phyloP scores from a whole-genome alignment of 2,329 filamentous ascomycete genomes.

The Nemania diffusa region DNA sequence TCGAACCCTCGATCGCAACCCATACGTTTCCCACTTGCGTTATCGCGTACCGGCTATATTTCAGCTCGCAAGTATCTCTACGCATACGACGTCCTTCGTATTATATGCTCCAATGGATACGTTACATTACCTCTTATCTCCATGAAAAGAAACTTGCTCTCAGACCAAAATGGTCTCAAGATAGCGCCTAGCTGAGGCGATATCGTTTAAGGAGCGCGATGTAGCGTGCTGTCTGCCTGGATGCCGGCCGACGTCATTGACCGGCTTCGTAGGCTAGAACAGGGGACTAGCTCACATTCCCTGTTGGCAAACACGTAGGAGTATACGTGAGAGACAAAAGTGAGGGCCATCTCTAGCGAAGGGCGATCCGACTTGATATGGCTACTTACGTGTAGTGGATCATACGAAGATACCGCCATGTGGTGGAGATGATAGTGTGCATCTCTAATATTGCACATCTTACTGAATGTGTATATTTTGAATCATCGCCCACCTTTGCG shows the following conservation, averaged over 20 bases:
- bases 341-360: neutral
- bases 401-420: neutral
- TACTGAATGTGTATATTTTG: neutral
- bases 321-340: neutral
- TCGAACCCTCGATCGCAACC: neutral
- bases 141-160: neutral
- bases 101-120: neutral
- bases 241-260: neutral
- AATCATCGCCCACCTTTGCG: neutral
- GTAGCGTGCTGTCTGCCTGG: neutral
- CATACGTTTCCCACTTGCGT: neutral
- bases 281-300: too few relatives aligned
- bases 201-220: neutral
- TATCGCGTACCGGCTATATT: neutral
- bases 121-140: neutral
- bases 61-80: neutral
- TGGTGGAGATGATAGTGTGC: neutral
- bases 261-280: neutral
- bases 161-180: neutral
- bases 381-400: neutral
- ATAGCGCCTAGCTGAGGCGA: neutral
- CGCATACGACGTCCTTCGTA: neutral
- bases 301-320: too few relatives aligned
- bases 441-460: neutral
- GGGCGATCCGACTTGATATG: neutral